Conservation (phyloP, 2,329 filamentous ascomycete genomes). For the Xylariaceae sp. region DNA sequence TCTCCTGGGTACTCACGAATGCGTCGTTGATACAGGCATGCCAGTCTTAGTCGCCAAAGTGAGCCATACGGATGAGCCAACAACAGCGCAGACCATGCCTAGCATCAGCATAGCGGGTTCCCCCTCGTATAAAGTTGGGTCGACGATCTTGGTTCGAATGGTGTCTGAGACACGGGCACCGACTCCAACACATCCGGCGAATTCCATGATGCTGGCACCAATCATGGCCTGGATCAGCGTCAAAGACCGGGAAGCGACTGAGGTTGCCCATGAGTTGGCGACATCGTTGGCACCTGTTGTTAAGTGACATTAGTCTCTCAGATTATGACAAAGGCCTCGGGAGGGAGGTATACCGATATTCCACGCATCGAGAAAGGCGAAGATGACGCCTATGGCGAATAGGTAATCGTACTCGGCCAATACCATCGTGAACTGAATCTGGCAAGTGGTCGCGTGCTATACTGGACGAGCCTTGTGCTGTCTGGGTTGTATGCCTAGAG, state of each 20-base stretch:
- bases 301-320: background rate
- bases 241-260: conserved; percentile 65
- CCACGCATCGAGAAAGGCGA: conserved; percentile 63
- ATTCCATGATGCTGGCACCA: conserved; percentile 56
- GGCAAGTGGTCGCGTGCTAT: too few relatives aligned
- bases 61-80: conserved; percentile 51
- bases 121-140: conserved; percentile 36
- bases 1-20: too few relatives aligned
- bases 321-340: background rate
- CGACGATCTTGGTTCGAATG: conserved; percentile 57
- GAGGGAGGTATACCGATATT: conserved; percentile 48
- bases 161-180: conserved; percentile 58
- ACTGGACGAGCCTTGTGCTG: too few relatives aligned
- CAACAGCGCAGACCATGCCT: conserved; percentile 52
- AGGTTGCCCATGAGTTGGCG: conserved; percentile 72
- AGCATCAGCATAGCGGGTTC: conserved; percentile 53
- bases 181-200: conserved; percentile 56
- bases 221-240: conserved; percentile 57
- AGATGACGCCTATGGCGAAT: conserved; percentile 60
- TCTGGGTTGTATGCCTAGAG: too few relatives aligned
- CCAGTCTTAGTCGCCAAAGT: conserved; percentile 51
- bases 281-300: conserved; percentile 55
- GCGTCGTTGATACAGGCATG: conserved; percentile 57
- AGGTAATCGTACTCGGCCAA: conserved; percentile 58
- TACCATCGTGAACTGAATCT: too few relatives aligned